Evolutionary conservation across 495 filamentous ascomycete genomes (phyloP).

Genomic region (Aeminium ludgeri): DNA sequence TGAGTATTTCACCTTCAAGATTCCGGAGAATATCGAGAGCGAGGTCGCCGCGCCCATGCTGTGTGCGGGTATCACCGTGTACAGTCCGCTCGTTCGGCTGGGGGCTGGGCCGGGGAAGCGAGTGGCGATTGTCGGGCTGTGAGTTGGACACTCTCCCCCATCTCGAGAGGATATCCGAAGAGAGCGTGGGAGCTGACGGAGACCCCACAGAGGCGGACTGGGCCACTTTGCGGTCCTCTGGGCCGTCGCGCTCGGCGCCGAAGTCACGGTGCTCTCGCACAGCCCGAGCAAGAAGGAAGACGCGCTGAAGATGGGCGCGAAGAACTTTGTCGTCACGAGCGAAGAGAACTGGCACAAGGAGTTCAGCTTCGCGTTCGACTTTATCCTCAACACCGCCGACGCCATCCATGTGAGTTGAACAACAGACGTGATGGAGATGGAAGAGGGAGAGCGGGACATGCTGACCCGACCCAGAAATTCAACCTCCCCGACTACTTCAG

Average conservation of each 20-base stretch:
- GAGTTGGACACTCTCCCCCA: too few relatives aligned
- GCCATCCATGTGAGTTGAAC: slow-evolving; percentile 34
- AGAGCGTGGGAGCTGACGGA: background rate
- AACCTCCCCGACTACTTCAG: slow-evolving; percentile 55
- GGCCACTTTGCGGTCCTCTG: slow-evolving; percentile 29
- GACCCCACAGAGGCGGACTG: slow-evolving; percentile 26
- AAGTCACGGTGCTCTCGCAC: slow-evolving; percentile 30
- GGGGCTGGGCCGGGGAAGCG: slow-evolving; percentile 57
- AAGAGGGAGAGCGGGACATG: too few relatives aligned
- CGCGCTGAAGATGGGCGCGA: slow-evolving; percentile 27
- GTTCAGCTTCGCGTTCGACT: slow-evolving; percentile 47
- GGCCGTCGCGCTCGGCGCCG: slow-evolving; percentile 28
- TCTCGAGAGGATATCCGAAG: too few relatives aligned
- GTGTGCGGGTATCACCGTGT: slow-evolving; percentile 66
- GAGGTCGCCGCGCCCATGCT: slow-evolving; percentile 71
- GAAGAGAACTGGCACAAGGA: slow-evolving; percentile 27
- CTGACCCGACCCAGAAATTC: slow-evolving; percentile 29
- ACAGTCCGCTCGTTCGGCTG: slow-evolving; percentile 58
- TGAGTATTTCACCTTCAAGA: slow-evolving; percentile 61
- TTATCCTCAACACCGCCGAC: slow-evolving; percentile 58
- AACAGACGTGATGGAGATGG: too few relatives aligned
- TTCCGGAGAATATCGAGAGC: slow-evolving; percentile 61
- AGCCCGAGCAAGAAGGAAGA: slow-evolving; percentile 27
- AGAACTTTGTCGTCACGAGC: slow-evolving; percentile 26
- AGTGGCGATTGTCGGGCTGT: slow-evolving; percentile 33